Evolutionary conservation across 139 green algal genomes (phyloP), one percentile per base, ranked within the genome.

Genomic region (Coelastrella sp.): DNA sequence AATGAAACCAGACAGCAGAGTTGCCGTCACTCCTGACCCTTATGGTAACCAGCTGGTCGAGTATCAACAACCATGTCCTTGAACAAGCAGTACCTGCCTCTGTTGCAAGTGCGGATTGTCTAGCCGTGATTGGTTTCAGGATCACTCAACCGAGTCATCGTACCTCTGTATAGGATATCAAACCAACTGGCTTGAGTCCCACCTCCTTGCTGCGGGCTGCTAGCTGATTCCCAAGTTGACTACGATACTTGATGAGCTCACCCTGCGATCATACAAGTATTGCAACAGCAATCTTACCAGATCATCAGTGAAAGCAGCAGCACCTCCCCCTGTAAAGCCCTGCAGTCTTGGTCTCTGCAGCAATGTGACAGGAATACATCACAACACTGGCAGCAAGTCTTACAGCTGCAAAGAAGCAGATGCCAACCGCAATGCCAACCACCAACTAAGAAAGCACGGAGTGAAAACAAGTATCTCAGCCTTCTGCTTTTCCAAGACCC

Each of bases 171-270:
- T 88, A 88, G 21, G 82, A 81, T 27, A 90, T 48, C 34, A 86
- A 40, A 11, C 77, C 74, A 2, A 68, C 81, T 35, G 68, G 79
- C 45, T 57, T 60, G 17, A 87, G 51, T 21, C 89, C 89, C 3
- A 45, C 30, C 43, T 87, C 45, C 21, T 9, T 32, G 77, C 84
- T 90, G 68, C 57, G 53, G 30, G 27, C 23, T 13, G 89, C 89
- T 4, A 92, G 79, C 50, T 34, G 19, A 35, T 92, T 91, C 11
- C 89, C 89, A 40, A 91, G 45, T 21, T 79, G 43, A 34, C 84
- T 90, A 15, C 89, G 67, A 17, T 32, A 83, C 76, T 71, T 71
- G 23, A 23, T 21, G 0, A 83, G 53, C 37, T 83, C 76, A 51
- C 53, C 50, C 72, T 69, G 62, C 62, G n/a, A 66, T 66, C 17